Evolutionary conservation across 495 filamentous ascomycete species (phyloP).

Genomic region (Pseudomonodictys pantanalensis): DNA sequence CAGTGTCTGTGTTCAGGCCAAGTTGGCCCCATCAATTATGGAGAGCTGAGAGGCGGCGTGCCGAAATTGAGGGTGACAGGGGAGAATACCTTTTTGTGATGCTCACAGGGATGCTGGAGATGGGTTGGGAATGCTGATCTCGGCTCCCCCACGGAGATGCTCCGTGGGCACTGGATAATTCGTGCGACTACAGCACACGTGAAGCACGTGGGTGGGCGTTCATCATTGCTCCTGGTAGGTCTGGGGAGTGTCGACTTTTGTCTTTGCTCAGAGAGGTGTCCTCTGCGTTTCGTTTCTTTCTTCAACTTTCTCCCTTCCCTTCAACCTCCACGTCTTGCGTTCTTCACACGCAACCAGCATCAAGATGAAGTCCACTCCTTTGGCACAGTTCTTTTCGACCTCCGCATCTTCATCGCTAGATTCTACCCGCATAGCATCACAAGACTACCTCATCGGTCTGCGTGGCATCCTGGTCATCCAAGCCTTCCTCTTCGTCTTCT

Average conservation of each 20-base stretch:
- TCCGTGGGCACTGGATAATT: not conserved
- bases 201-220: no score
- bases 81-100: no score
- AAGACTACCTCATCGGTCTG: constrained; percentile 40
- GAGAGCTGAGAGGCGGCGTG: no score
- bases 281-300: not conserved
- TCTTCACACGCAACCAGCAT: no score
- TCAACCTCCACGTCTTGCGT: no score
- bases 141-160: not conserved
- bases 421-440: constrained; percentile 10
- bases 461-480: constrained; percentile 40
- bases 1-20: not conserved
- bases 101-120: no score
- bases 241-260: not conserved
- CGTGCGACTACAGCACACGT: no score
- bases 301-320: not conserved
- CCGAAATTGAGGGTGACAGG: no score
- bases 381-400: not conserved
- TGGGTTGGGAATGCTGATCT: not conserved
- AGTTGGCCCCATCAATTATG: no score
- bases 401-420: not conserved
- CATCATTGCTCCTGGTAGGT: not conserved
- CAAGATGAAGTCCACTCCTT: constrained; percentile 22
- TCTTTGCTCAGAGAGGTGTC: not conserved
- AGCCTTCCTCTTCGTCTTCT: constrained; percentile 42